A percentile compares a stretch with the other conserved stretches of the same genome.
phyloP scores from a whole-genome alignment of 2,329 filamentous ascomycete genomes.

The Myriosclerotinia duriaeana region DNA sequence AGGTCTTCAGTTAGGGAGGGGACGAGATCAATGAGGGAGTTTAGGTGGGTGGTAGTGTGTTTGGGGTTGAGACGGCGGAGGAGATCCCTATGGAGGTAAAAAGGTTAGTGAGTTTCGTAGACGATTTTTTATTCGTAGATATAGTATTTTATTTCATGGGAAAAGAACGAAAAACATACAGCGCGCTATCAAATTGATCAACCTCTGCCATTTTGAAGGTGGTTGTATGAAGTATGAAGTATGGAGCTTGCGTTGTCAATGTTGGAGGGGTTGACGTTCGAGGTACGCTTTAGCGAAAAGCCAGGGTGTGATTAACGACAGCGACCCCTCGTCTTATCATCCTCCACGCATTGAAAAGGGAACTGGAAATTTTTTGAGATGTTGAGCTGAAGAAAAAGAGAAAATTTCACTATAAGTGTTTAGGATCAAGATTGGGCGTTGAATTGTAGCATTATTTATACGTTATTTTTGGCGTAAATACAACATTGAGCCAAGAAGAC shows the following conservation, averaged over 20 bases:
- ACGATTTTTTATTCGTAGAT: neutral
- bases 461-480: conserved; percentile 13
- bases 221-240: conserved; percentile 24
- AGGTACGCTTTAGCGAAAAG: conserved; percentile 22
- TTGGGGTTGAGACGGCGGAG: conserved; percentile 96
- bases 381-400: neutral
- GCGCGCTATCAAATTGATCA: conserved; percentile 42
- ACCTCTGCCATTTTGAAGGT: conserved; percentile 39
- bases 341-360: neutral
- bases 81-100: conserved; percentile 71
- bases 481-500: conserved; percentile 10
- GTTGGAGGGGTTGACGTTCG: conserved; percentile 22
- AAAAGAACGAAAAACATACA: conserved; percentile 34
- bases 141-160: neutral
- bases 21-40: conserved; percentile 81
- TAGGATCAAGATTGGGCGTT: neutral
- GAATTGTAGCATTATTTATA: conserved; percentile 14
- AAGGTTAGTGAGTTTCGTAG: conserved; percentile 15
- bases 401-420: neutral
- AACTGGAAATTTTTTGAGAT: neutral
- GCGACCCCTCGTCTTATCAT: neutral
- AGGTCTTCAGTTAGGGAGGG: conserved; percentile 96
- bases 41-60: conserved; percentile 83
- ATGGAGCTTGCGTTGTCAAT: conserved; percentile 23
- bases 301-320: conserved; percentile 13